These are phyloP conservation scores for Rhizodiscina lignyota DNA, from an alignment of 495 filamentous ascomycete species.

Conservation along the genomic window DNA sequence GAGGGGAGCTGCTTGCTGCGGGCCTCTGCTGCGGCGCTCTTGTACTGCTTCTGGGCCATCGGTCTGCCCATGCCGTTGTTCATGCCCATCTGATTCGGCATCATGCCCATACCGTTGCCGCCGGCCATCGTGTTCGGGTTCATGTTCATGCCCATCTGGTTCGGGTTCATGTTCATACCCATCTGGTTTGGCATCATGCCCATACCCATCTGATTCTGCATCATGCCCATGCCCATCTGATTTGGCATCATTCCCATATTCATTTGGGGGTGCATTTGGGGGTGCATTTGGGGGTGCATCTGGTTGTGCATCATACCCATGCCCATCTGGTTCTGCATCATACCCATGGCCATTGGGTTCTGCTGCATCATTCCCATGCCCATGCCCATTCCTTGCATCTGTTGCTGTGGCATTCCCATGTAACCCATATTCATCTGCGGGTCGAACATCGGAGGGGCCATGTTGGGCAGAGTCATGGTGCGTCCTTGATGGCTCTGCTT, in stretches of 20 bases:
- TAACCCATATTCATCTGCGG: background rate
- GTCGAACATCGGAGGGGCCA: no score
- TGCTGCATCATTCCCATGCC: background rate
- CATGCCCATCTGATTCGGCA: no score
- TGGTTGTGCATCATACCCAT: slow-evolving; percentile 1
- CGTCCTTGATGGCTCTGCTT: no score
- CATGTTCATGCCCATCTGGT: no score
- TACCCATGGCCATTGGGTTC: background rate
- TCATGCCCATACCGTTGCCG: background rate
- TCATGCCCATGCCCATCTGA: slow-evolving; percentile 25
- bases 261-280: background rate
- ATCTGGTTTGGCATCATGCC: slow-evolving; percentile 10
- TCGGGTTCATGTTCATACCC: no score
- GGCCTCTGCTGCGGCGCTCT: background rate
- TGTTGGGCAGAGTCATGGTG: no score
- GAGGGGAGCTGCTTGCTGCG: background rate
- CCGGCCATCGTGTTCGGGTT: background rate
- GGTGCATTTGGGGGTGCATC: background rate
- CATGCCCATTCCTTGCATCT: slow-evolving; percentile 2
- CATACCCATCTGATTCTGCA: no score
- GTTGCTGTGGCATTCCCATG: slow-evolving; percentile 1
- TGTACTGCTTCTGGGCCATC: no score
- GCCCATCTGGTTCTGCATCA: background rate
- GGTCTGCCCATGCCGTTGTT: background rate
- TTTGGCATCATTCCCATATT: background rate